Evolutionary conservation across 306 rosid species (phyloP), one percentile per base, ranked within the genome.

Genomic region (Fragaria nilgerrensis): DNA sequence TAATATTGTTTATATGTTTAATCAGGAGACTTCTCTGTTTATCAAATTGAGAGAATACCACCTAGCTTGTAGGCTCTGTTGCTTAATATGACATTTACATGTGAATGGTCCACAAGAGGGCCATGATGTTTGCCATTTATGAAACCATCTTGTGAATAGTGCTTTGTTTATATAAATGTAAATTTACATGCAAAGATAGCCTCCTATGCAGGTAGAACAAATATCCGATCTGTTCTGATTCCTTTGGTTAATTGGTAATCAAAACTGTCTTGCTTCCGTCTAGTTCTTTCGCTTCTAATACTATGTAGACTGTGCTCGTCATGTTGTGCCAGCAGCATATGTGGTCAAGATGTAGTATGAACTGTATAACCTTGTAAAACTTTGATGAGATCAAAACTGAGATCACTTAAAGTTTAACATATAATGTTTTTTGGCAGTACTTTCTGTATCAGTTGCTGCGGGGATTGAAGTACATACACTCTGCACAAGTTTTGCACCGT

Each of bases 401-500:
- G 34, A 65, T 25, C 5, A 56, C 29, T 73, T 34, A 9, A 58
- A 36, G 63, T 37, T 74, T 66, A 58, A 41, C 56, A 20, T 72
- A 53, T 67, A 10, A 75, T 84, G 71, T 59, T 27, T 41, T 36
- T 75, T 72, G 63, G 86, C 90, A 89, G 94, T 89, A 85, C 59
- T 89, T 87, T 67, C 77, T 89, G 22, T 89, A 89, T 78, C 94
- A 89, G 68, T 76, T 89, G 22, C 75, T 89, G 63, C 85, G 94
- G 73, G 94, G 91, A 74, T 80, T 89, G 90, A 89, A 89, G 77
- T 89, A 89, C 71, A 65, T 87, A 71, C 94, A 89, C 87, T 89
- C 94, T 62, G 94, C 94, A 39, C 88, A 86, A 77, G 91, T 87
- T 69, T 79, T 87, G 90, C 94, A 89, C 80, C 94, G 94, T 9